Base-by-base conservation (phyloP, 1,139 yeast genomes). In the Blastobotrys niveus region DNA sequence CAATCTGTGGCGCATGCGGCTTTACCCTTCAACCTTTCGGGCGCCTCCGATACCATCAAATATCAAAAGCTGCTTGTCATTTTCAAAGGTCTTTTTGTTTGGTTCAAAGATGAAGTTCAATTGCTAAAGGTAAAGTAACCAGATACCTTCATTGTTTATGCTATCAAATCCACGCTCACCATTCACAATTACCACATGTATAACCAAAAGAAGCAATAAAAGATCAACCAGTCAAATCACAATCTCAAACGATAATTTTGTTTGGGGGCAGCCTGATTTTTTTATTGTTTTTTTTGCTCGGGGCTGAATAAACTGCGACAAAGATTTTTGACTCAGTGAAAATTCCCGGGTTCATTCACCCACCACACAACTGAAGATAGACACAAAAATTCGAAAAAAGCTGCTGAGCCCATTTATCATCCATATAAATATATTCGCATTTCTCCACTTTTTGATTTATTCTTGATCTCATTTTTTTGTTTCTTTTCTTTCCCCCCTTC, bases 291-390 rank as follows among this genome's bases (percentile, higher is more conserved):
- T 27, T 27, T 27, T 27, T 27, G 5, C 6, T 4, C 6, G 14
- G 14, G 3, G 14, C 6, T 27, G 31, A 27, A 27, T 6, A 25
- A 25, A 25, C 8, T 25, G 10, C 8, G 27, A 25, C 27, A 25
- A 25, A 25, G 12, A 25, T 31, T 14, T 24, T 38, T 40, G 38
- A 40, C 40, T 34, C 39, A 36, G 42, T 43, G 38, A 33, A n/a
- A 22, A 22, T 29, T 17, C 42, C 39, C 43, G 40, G 37, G 42
- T 37, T 34, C 17, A 4, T n/a, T 15, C 18, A 3, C 18, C 37
- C 25, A 32, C 10, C 35, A 6, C 17, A 18, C 34, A 31, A 10
- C 18, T 27, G 9, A 12, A 14, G 10, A 2, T 6, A 33, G 25
- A 33, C 15, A 15, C 12, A 32, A 32, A 15, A 33, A 15, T 17